A percentile compares a stretch with the other conserved stretches of the same genome.
These are phyloP conservation scores for Psidium friedrichsthalianum DNA, from an alignment of 345 rosid species.

Conservation along the genomic window DNA sequence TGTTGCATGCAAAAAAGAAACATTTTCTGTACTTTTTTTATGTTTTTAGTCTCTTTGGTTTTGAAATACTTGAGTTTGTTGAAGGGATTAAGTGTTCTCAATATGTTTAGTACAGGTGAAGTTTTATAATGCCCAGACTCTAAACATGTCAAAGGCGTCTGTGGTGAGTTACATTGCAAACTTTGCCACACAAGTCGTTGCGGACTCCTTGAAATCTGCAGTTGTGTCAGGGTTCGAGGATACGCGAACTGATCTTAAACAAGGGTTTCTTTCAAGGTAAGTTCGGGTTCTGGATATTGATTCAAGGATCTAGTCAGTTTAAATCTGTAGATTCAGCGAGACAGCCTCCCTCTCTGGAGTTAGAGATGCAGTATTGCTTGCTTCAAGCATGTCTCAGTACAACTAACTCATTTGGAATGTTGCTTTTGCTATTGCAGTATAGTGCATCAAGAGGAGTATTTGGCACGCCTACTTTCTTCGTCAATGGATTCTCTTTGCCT, in stretches of 20 bases:
- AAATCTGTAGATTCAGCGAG: neutral
- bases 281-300: neutral
- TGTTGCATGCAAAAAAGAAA: neutral
- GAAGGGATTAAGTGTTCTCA: neutral
- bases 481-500: constrained; percentile 67
- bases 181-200: constrained; percentile 38
- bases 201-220: constrained; percentile 29
- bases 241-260: constrained; percentile 52
- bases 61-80: neutral
- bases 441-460: constrained; percentile 63
- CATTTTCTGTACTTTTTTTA: neutral
- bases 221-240: constrained; percentile 47
- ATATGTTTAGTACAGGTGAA: constrained; percentile 29
- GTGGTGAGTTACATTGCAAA: constrained; percentile 45
- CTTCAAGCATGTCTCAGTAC: neutral
- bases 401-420: neutral
- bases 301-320: neutral
- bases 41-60: neutral
- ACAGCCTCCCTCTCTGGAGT: neutral
- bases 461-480: constrained; percentile 56
- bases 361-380: neutral
- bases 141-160: constrained; percentile 39
- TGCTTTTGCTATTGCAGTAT: constrained; percentile 29
- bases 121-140: constrained; percentile 54
- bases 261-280: constrained; percentile 77